Percentiles rank a stretch among this genome's conserved stretches.
Evolutionary conservation across 495 filamentous ascomycete species (phyloP).

Genomic region (Jackrogersella minutella): DNA sequence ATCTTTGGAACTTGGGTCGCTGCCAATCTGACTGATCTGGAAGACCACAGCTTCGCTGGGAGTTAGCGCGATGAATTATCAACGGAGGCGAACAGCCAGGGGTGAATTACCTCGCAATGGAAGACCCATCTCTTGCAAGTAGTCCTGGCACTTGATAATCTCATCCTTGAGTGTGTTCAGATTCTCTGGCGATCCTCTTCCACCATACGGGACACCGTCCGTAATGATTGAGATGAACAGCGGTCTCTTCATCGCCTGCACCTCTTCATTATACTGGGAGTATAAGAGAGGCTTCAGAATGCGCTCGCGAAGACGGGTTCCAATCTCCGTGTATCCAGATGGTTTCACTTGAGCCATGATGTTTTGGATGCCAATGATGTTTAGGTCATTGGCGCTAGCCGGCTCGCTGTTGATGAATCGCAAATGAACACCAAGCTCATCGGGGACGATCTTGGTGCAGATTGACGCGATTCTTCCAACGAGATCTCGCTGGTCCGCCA

Average conservation of each 20-base stretch:
- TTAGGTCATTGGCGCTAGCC: slow-evolving; percentile 2
- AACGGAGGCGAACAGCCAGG: too few relatives aligned
- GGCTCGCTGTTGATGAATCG: slow-evolving; percentile 28
- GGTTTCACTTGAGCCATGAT: slow-evolving; percentile 16
- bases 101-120: slow-evolving; percentile 16
- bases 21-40: slow-evolving; percentile 37
- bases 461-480: slow-evolving; percentile 26
- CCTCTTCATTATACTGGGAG: slow-evolving; percentile 16
- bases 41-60: slow-evolving; percentile 26
- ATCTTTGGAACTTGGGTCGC: slow-evolving; percentile 19
- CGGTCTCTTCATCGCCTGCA: slow-evolving; percentile 18
- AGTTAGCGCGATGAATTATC: background rate
- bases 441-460: slow-evolving; percentile 32
- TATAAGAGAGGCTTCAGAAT: slow-evolving; percentile 29
- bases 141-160: slow-evolving; percentile 25
- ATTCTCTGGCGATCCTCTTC: slow-evolving; percentile 10
- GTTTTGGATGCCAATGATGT: slow-evolving; percentile 1
- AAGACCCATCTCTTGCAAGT: slow-evolving; percentile 24
- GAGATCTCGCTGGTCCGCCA: slow-evolving; percentile 25
- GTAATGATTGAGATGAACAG: slow-evolving; percentile 33
- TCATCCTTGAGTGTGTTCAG: slow-evolving; percentile 23
- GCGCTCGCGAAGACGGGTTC: slow-evolving; percentile 18
- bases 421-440: slow-evolving; percentile 30
- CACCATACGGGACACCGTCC: slow-evolving; percentile 24
- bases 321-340: slow-evolving; percentile 25